Conservation (phyloP, 208 protist genomes). For the Crithidia bombi region DNA sequence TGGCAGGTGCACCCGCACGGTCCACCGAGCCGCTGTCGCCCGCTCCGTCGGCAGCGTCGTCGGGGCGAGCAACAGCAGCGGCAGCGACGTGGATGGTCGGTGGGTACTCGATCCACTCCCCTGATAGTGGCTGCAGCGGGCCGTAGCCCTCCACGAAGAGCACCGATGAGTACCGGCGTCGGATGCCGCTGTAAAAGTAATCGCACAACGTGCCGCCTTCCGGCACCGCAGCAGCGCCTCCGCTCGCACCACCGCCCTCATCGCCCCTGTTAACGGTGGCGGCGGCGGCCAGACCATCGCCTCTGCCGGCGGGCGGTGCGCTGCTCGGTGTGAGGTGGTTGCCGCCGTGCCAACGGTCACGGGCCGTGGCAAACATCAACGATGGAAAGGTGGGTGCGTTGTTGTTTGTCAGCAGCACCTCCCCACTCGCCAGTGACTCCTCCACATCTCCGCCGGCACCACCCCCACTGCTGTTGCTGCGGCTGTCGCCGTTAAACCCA, state of each 20-base stretch:
- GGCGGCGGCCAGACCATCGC: not conserved
- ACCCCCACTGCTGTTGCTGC: not conserved
- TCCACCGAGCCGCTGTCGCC: conserved; percentile 6
- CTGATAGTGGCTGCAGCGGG: conserved; percentile 37
- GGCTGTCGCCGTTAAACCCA: not conserved
- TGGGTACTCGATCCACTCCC: conserved; percentile 27
- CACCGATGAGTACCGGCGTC: not conserved
- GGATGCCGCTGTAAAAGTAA: conserved; percentile 30
- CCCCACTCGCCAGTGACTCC: conserved; percentile 2
- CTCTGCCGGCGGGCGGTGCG: conserved; percentile 11
- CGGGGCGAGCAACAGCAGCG: not conserved
- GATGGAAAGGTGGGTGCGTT: conserved; percentile 12
- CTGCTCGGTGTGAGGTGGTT: conserved; percentile 28
- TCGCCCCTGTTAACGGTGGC: not conserved
- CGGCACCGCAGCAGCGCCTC: not conserved
- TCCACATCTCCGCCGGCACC: not conserved
- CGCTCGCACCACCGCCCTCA: not conserved
- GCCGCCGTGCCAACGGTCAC: conserved; percentile 35
- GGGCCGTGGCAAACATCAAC: conserved; percentile 25
- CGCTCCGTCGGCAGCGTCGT: not conserved
- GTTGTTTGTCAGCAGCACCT: conserved; percentile 27
- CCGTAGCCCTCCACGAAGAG: conserved; percentile 80
- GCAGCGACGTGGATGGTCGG: conserved; percentile 16
- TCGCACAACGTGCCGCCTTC: conserved; percentile 8
- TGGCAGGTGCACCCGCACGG: not conserved